A percentile compares a stretch with the other conserved stretches of the same genome.
Evolutionary conservation across 495 filamentous ascomycete genomes (phyloP).

Genomic region (Penicillium crystallinum): DNA sequence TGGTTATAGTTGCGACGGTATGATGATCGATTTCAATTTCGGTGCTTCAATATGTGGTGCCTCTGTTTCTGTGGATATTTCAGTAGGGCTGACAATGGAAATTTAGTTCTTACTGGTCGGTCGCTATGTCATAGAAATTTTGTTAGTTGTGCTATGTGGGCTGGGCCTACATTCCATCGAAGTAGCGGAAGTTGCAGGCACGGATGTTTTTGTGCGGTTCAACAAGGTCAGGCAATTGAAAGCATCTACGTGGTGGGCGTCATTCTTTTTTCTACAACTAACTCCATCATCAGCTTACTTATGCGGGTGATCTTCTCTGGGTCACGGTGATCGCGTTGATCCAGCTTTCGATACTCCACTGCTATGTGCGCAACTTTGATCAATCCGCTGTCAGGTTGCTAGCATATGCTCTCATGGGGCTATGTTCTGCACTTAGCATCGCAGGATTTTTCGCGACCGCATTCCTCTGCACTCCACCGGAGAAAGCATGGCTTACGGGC

Average conservation of each 20-base stretch:
- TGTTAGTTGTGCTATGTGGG: constrained; percentile 16
- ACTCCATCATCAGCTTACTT: constrained; percentile 15
- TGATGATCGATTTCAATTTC: neutral
- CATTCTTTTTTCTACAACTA: neutral
- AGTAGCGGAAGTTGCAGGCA: constrained; percentile 10
- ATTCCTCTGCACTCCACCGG: constrained; percentile 16
- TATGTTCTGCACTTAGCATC: constrained; percentile 14
- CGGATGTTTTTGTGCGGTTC: constrained; percentile 12
- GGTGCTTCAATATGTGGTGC: neutral
- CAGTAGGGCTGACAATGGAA: neutral
- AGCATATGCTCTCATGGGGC: constrained; percentile 7
- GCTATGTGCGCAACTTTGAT: constrained; percentile 15
- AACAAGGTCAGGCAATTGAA: constrained; percentile 6
- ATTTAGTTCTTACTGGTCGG: constrained; percentile 14
- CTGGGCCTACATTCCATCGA: constrained; percentile 17
- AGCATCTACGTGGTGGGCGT: neutral
- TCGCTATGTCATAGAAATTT: constrained; percentile 20
- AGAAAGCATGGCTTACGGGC: constrained; percentile 12
- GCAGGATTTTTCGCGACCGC: constrained; percentile 15
- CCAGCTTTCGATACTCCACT: constrained; percentile 19
- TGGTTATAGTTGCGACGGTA: constrained; percentile 17
- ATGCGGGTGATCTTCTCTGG: constrained; percentile 18
- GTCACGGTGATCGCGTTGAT: constrained; percentile 10
- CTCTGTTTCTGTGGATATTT: neutral
- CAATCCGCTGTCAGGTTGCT: constrained; percentile 4